A percentile compares a stretch with the other conserved stretches of the same genome.
Evolutionary conservation across 805 yeast genomes (phyloP).

Genomic region (Debaryomyces tyrocola): DNA sequence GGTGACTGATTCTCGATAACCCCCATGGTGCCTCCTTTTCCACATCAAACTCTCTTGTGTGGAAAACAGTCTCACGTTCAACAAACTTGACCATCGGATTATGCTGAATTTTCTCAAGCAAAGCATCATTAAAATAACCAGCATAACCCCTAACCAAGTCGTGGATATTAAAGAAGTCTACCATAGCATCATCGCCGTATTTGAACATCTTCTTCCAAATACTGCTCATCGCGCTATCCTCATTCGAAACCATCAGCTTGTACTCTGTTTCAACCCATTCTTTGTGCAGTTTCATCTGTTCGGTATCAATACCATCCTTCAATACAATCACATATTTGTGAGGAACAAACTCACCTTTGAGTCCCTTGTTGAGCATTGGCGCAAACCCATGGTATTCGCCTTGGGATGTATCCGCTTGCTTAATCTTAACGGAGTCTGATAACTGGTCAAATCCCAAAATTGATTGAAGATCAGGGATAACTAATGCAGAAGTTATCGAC

Average conservation of each 20-base stretch:
- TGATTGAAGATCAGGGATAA: constrained; percentile 8
- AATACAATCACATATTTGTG: constrained; percentile 82
- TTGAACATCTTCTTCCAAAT: constrained; percentile 1
- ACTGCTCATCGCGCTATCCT: background rate
- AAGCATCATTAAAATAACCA: constrained; percentile 57
- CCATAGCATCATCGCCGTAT: constrained; percentile 42
- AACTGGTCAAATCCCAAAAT: constrained; percentile 6
- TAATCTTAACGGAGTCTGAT: background rate
- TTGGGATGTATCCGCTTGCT: background rate
- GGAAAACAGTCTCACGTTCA: constrained; percentile 44
- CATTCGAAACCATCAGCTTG: constrained; percentile 4
- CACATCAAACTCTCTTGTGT: constrained; percentile 28
- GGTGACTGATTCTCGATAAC: constrained; percentile 38
- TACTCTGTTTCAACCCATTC: constrained; percentile 52
- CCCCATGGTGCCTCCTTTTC: constrained; percentile 45
- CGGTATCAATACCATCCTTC: constrained; percentile 57
- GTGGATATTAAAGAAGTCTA: constrained; percentile 59
- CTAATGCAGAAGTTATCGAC: constrained; percentile 6
- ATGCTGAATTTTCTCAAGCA: constrained; percentile 11
- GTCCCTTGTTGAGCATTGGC: background rate
- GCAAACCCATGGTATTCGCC: background rate
- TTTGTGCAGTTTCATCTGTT: constrained; percentile 59
- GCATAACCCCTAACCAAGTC: constrained; percentile 70
- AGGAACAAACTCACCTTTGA: constrained; percentile 42
- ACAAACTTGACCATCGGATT: constrained; percentile 25